Base-by-base conservation (phyloP, 78 protist genomes). In the Dictyostelium brefeldianum region DNA sequence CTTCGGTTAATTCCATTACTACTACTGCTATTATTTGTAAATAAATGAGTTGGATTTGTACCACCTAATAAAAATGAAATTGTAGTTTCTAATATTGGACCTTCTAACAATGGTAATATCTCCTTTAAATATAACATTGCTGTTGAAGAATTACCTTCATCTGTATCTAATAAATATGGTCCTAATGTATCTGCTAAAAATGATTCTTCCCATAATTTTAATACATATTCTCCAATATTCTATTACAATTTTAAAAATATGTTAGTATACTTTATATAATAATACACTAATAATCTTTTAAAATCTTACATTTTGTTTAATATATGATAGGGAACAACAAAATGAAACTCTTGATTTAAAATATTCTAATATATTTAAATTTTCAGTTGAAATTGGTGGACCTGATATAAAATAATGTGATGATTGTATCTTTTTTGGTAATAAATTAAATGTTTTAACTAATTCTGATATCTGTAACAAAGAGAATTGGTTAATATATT, bases 151-250 rank as follows among this genome's bases (percentile, higher is more conserved):
- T 41, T 57, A 17, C 17, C 5, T 4, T 87, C 93, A 59, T 77
- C 78, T n/a, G n/a, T 47, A 65, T 59, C 57, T 22, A 87, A 77
- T 31, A 87, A 29, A 57, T 67, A 54, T 43, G 84, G 85, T 64
- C 93, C 93, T 47, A 87, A 48, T 48, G 93, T 87, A 87, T 87
- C 93, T 54, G 81, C 54, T n/a, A 87, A 41, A 50, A 87, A 77
- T 62, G 70, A 62, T 41, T 87, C 93, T 54, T 87, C 84, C 93
- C 93, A 87, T 74, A 87, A 50, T 59, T 75, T 87, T 36, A 74
- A 47, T 22, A 87, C 67, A 87, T 87, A 87, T 64, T 87, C 84
- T 50, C 93, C 84, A 64, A 87, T 87, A 51, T 65, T 41, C 93
- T 87, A 29, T 8, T 27, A 54, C 17, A 73, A 67, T 29, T 8